phyloP scores from a whole-genome alignment of 2,329 filamentous ascomycete species.

The Aspergillus pseudonomiae region DNA sequence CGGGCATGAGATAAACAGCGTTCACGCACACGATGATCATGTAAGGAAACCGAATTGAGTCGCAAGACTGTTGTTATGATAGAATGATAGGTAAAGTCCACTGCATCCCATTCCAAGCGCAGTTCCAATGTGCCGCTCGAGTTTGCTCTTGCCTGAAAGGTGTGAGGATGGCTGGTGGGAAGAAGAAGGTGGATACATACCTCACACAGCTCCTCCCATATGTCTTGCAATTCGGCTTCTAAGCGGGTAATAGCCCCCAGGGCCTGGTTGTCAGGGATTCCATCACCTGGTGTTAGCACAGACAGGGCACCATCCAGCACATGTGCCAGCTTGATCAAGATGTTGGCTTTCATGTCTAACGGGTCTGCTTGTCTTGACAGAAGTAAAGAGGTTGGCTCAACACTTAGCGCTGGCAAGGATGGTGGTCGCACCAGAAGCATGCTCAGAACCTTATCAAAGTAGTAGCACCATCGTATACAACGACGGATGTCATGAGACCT shows the following conservation, averaged over 20 bases:
- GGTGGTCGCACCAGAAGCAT: slow-evolving; percentile 3
- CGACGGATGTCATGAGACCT: neutral
- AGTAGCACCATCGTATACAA: slow-evolving; percentile 2
- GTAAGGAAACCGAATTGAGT: slow-evolving; percentile 5
- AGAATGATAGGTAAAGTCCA: slow-evolving; percentile 7
- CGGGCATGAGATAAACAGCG: slow-evolving; percentile 2
- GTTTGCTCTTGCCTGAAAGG: neutral
- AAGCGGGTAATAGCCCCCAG: neutral
- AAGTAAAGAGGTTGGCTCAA: neutral
- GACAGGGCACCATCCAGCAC: slow-evolving; percentile 1
- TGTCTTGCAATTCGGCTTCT: slow-evolving; percentile 3
- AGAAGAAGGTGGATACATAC: neutral
- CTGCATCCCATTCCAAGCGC: slow-evolving; percentile 3
- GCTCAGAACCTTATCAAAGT: slow-evolving; percentile 4
- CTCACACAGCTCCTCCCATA: slow-evolving; percentile 5
- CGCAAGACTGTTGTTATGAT: slow-evolving; percentile 5
- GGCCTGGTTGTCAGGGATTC: neutral
- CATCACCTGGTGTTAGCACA: neutral
- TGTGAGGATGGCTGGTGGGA: neutral
- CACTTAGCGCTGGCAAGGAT: neutral
- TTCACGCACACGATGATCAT: slow-evolving; percentile 1
- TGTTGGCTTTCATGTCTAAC: neutral
- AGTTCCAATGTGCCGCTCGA: neutral
- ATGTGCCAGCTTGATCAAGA: neutral
- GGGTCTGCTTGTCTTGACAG: neutral